Conservation (phyloP, 345 rosid species). For the Moricandia moricandioides region DNA sequence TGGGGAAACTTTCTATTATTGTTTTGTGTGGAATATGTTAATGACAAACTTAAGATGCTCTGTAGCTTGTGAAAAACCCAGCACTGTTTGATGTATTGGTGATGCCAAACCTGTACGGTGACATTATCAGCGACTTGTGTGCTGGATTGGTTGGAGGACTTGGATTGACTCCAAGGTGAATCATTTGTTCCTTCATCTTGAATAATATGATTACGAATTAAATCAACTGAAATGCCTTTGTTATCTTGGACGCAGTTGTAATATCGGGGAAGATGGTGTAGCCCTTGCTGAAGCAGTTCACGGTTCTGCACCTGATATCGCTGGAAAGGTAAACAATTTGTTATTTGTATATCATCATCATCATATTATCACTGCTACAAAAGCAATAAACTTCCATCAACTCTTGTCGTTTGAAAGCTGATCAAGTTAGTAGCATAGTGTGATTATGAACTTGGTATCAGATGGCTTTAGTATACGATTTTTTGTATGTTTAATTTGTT, state of each 20-base stretch:
- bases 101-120: conserved; percentile 99
- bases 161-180: conserved; percentile 96
- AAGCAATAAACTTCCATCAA: not conserved
- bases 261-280: conserved; percentile 94
- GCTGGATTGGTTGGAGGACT: conserved; percentile 96
- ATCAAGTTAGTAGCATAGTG: not conserved
- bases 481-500: not conserved
- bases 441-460: not conserved
- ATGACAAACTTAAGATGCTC: conserved; percentile 15
- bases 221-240: conserved; percentile 4
- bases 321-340: conserved; percentile 66
- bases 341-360: not conserved
- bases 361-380: not conserved
- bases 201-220: not conserved
- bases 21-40: not conserved
- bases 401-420: not conserved
- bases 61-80: conserved; percentile 98
- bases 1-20: not conserved
- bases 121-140: conserved; percentile 95
- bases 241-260: conserved; percentile 58
- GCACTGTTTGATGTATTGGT: conserved; percentile 96
- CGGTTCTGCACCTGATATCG: conserved; percentile 99
- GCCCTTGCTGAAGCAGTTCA: conserved; percentile 99
- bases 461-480: not conserved
- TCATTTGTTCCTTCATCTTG: not conserved